These are phyloP conservation scores for Teratosphaeria destructans DNA, from an alignment of 2,329 filamentous ascomycete species.

Conservation along the genomic window DNA sequence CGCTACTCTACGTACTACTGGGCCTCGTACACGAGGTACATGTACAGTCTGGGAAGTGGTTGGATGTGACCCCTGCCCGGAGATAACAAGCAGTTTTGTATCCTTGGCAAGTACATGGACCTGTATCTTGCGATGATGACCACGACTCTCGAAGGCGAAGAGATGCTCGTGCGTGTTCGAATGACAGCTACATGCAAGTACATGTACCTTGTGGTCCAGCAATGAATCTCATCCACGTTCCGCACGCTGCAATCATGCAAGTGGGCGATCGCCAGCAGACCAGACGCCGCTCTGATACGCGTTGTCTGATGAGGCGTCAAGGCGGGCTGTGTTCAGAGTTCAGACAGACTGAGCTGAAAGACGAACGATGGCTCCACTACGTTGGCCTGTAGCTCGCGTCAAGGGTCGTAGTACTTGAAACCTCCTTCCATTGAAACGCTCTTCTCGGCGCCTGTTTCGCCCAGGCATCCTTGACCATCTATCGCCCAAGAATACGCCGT, in stretches of 20 bases:
- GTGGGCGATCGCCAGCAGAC: background rate
- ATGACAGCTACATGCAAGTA: background rate
- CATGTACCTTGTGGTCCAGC: background rate
- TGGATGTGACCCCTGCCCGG: too few relatives aligned
- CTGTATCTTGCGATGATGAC: too few relatives aligned
- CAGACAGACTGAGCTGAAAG: background rate
- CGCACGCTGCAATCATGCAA: background rate
- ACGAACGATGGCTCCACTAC: background rate
- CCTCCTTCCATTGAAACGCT: background rate
- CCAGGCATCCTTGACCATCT: background rate
- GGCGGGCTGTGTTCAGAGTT: background rate
- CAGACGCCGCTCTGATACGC: background rate
- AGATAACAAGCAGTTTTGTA: too few relatives aligned
- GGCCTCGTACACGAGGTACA: too few relatives aligned
- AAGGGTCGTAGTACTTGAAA: background rate
- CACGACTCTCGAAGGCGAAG: too few relatives aligned
- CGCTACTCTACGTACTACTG: too few relatives aligned
- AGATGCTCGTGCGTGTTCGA: too few relatives aligned
- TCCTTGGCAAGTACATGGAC: too few relatives aligned
- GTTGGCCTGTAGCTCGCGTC: background rate
- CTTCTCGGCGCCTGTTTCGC: background rate
- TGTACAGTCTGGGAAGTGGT: too few relatives aligned
- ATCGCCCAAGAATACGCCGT: background rate
- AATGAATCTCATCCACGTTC: background rate
- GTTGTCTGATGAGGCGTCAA: background rate